These are phyloP conservation scores for Trichoderma hamatum DNA, from an alignment of 2,329 filamentous ascomycete species.

Conservation along the genomic window DNA sequence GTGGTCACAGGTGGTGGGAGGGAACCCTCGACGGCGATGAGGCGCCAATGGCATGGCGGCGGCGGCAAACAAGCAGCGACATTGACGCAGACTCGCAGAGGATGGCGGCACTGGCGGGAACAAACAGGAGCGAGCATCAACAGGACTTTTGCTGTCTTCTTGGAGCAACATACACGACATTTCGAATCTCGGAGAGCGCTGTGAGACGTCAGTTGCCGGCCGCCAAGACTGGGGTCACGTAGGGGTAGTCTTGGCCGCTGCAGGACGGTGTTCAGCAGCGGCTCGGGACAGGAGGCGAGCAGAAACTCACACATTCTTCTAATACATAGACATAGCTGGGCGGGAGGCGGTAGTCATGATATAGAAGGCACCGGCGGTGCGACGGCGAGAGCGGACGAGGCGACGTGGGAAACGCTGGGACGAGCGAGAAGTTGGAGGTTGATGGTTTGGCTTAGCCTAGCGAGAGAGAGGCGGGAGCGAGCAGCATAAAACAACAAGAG, in stretches of 20 bases:
- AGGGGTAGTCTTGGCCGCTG: conserved; percentile 28
- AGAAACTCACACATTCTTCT: conserved; percentile 48
- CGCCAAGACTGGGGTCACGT: conserved; percentile 31
- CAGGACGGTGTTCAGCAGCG: conserved; percentile 15
- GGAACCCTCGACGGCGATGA: not conserved
- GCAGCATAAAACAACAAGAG: conserved; percentile 12
- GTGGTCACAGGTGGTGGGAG: not conserved
- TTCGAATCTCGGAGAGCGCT: conserved; percentile 55
- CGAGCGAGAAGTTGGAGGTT: not conserved
- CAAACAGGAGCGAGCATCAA: not conserved
- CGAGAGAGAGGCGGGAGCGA: not conserved
- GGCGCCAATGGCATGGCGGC: not conserved
- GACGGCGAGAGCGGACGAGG: conserved; percentile 29
- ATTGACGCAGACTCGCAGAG: not conserved
- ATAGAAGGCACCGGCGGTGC: conserved; percentile 39
- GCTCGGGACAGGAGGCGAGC: conserved; percentile 17
- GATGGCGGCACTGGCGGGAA: not conserved
- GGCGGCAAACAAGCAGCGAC: not conserved
- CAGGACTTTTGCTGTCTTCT: not conserved
- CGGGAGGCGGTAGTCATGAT: conserved; percentile 41
- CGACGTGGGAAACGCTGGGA: not conserved
- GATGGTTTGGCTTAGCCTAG: not conserved
- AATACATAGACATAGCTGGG: conserved; percentile 42
- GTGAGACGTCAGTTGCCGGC: conserved; percentile 41
- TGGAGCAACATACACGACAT: conserved; percentile 48